Evolutionary conservation across 176 grass and related monocot genomes (phyloP).

Genomic region (Musa troglodytarum): DNA sequence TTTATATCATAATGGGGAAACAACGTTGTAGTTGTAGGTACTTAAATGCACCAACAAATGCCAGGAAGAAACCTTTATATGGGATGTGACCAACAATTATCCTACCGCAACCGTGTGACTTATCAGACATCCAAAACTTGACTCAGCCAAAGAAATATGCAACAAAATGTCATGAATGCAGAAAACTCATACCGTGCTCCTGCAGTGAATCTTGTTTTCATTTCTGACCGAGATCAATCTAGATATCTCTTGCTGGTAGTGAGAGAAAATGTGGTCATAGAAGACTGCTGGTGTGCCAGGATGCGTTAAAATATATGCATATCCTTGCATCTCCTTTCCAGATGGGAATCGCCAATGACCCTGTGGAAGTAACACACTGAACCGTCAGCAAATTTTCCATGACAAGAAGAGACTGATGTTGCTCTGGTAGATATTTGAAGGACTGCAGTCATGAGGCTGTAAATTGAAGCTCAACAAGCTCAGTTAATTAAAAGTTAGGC

Average conservation of each 20-base stretch:
- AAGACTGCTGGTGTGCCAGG: constrained; percentile 91
- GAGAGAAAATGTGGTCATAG: constrained; percentile 89
- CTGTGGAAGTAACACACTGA: constrained; percentile 30
- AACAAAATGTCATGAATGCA: neutral
- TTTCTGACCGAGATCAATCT: constrained; percentile 56
- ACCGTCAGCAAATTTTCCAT: neutral
- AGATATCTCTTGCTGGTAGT: constrained; percentile 57
- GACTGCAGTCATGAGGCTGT: too few relatives aligned
- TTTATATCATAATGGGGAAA: too few relatives aligned
- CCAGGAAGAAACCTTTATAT: too few relatives aligned
- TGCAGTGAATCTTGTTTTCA: constrained; percentile 61
- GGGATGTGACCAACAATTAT: too few relatives aligned
- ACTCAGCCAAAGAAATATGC: neutral
- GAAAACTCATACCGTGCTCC: constrained; percentile 57
- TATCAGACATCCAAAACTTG: neutral
- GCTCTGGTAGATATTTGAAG: neutral
- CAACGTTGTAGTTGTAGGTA: too few relatives aligned
- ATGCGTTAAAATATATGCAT: constrained; percentile 94
- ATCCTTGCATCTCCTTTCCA: constrained; percentile 97
- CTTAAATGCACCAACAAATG: too few relatives aligned
- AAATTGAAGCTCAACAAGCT: too few relatives aligned
- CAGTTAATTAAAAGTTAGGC: too few relatives aligned
- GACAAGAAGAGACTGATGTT: neutral
- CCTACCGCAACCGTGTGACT: too few relatives aligned
- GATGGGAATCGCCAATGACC: constrained; percentile 95